phyloP scores from a whole-genome alignment of 1,284 basidiomycete species.

The Ustilago curta region DNA sequence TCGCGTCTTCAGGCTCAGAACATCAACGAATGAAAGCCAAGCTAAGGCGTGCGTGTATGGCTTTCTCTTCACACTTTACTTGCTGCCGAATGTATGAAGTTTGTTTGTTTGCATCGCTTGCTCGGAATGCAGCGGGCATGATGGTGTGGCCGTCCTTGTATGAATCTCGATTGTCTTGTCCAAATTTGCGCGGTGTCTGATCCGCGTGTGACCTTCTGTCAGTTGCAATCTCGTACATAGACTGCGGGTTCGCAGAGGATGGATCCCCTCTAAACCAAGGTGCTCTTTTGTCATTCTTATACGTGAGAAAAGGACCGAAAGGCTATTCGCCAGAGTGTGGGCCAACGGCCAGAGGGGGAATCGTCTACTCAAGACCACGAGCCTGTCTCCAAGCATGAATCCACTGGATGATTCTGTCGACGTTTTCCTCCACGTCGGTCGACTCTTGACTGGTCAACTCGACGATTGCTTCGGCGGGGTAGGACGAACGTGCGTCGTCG shows the following conservation, averaged over 20 bases:
- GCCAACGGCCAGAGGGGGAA: too few species aligned
- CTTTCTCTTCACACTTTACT: not conserved
- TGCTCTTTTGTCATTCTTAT: too few species aligned
- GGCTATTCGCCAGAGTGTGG: too few species aligned
- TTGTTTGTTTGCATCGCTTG: slow-evolving; percentile 1
- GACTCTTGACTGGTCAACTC: slow-evolving; percentile 83
- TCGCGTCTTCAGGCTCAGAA: slow-evolving; percentile 80
- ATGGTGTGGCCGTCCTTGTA: too few species aligned
- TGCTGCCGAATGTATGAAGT: slow-evolving; percentile 6
- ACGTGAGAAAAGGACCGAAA: too few species aligned
- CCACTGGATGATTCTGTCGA: slow-evolving; percentile 86
- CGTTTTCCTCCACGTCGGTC: slow-evolving; percentile 87
- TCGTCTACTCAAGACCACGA: too few species aligned
- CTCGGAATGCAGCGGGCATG: not conserved
- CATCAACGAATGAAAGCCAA: slow-evolving; percentile 31
- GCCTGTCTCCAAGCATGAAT: slow-evolving; percentile 81
- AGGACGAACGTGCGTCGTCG: slow-evolving; percentile 88
- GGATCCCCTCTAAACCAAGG: too few species aligned
- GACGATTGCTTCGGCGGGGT: slow-evolving; percentile 85
- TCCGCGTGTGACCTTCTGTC: too few species aligned
- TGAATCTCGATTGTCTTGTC: not conserved
- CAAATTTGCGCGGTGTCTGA: not conserved
- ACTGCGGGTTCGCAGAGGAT: too few species aligned
- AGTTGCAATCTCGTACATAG: too few species aligned
- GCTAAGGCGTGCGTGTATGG: not conserved